Base-by-base conservation (phyloP, 2,329 filamentous ascomycete genomes). In the Apiospora koreana region DNA sequence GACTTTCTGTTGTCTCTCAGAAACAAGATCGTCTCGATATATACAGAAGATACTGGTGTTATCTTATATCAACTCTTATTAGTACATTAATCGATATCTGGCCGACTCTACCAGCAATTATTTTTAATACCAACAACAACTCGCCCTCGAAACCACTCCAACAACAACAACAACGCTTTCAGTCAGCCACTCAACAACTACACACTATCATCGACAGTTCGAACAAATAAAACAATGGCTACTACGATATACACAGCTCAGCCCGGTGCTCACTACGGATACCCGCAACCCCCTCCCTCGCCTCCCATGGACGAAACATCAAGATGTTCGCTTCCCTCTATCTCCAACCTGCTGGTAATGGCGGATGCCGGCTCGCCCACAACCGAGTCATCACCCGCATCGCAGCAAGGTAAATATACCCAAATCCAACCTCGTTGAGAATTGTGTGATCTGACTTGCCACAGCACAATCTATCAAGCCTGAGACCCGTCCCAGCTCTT, bases 301-400 rank as follows among this genome's bases (percentile, higher is more conserved):
- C 92, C 92, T 72, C 92, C 92, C 58, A 90, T 93, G 79, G 92
- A 94, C 76, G 92, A 94, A 77, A 82, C 83, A 64, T 85, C 90
- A 75, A 95, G 92, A 83, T 96, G 93, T 78, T 97, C 94, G 67
- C 85, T 98, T 70, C 95, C 95, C 25, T 97, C 95, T 48, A 98
- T 98, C 80, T 97, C 94, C 46, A 95, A 94, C 80, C 87, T 98
- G 70, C 86, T 98, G 68, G 92, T 93, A 72, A 88, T 95, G 77
- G 93, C 94, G 68, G 93, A 96, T 81, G 90, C 90, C 76, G 91
- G 86, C 76, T 89, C 87, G 46, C 84, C 86, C 68, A 86, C 86
- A 23, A 85, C 84, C 80, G 84, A 91, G 82, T 82, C 86, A n/a
- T 85, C 85, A 42, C 82, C 85, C 77, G 81, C 85, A 78, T 80